Conservation (phyloP, 192 early-diverging fungal species). For the Jimgerdemannia lactiflua region DNA sequence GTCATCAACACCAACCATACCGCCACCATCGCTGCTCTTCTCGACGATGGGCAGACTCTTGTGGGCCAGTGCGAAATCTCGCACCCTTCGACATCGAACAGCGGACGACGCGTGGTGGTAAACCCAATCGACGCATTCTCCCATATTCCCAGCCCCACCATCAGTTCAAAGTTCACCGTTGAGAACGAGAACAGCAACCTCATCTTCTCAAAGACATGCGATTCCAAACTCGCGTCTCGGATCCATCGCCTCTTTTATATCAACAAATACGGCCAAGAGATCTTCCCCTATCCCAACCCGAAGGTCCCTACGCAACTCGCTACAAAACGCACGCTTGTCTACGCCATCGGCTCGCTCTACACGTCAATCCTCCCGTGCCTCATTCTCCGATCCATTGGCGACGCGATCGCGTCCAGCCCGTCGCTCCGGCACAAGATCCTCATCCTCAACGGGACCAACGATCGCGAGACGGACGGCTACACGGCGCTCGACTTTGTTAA, state of each 20-base stretch:
- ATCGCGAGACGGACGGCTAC: slow-evolving; percentile 67
- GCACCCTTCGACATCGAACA: slow-evolving; percentile 46
- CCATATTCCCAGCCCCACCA: slow-evolving; percentile 23
- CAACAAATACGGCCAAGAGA: slow-evolving; percentile 69
- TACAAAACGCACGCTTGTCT: slow-evolving; percentile 55
- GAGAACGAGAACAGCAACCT: slow-evolving; percentile 35
- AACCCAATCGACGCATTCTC: slow-evolving; percentile 43
- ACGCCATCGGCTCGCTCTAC: slow-evolving; percentile 73
- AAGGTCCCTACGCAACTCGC: slow-evolving; percentile 48
- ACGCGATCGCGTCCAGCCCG: slow-evolving; percentile 50
- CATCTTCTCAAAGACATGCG: slow-evolving; percentile 48
- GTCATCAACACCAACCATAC: slow-evolving; percentile 64
- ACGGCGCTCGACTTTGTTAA: slow-evolving; percentile 70
- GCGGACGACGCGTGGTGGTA: slow-evolving; percentile 5
- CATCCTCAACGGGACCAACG: slow-evolving; percentile 65
- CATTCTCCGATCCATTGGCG: slow-evolving; percentile 64
- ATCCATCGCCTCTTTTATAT: slow-evolving; percentile 71
- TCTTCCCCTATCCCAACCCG: slow-evolving; percentile 60
- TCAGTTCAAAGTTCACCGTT: slow-evolving; percentile 9
- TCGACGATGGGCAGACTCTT: slow-evolving; percentile 62
- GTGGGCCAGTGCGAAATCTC: slow-evolving; percentile 76
- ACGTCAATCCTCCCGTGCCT: slow-evolving; percentile 73
- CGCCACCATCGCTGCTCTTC: slow-evolving; percentile 62
- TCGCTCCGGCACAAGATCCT: slow-evolving; percentile 59
- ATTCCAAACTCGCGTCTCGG: slow-evolving; percentile 39